These are phyloP conservation scores for Psilocybe azurescens DNA, from an alignment of 768 basidiomycete species.

Conservation along the genomic window DNA sequence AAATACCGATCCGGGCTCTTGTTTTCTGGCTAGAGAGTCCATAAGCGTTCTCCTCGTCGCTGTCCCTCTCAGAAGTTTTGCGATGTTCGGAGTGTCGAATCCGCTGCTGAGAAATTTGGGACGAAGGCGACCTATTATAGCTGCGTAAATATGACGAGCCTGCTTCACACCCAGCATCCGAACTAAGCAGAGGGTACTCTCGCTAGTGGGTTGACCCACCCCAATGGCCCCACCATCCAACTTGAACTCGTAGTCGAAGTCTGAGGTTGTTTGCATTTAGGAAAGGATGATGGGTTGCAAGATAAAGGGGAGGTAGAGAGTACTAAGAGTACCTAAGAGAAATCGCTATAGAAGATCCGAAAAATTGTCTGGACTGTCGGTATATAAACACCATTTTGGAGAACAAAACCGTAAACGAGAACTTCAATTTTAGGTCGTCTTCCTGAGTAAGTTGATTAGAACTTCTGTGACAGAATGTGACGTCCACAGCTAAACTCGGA, in stretches of 20 bases:
- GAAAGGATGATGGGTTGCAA: not conserved
- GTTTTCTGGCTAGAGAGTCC: conserved; percentile 1
- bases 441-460: not conserved
- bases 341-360: not conserved
- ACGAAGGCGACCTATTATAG: not conserved
- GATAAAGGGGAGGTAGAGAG: not conserved
- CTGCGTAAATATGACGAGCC: not conserved
- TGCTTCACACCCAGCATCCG: not conserved
- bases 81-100: not conserved
- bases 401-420: not conserved
- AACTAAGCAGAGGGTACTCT: conserved; percentile 7
- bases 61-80: not conserved
- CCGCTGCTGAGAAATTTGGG: not conserved
- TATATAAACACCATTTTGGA: not conserved
- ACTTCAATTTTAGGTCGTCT: not conserved
- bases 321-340: not conserved
- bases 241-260: not conserved
- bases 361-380: not conserved
- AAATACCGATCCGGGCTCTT: not conserved
- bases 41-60: not conserved
- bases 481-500: not conserved
- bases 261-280: not conserved
- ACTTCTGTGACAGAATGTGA: not conserved
- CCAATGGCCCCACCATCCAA: not conserved
- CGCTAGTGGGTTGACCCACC: not conserved